Percentiles rank a stretch among this genome's conserved stretches.
Conservation (phyloP, 2,329 filamentous ascomycete species). For the Aspergillus awamori region DNA sequence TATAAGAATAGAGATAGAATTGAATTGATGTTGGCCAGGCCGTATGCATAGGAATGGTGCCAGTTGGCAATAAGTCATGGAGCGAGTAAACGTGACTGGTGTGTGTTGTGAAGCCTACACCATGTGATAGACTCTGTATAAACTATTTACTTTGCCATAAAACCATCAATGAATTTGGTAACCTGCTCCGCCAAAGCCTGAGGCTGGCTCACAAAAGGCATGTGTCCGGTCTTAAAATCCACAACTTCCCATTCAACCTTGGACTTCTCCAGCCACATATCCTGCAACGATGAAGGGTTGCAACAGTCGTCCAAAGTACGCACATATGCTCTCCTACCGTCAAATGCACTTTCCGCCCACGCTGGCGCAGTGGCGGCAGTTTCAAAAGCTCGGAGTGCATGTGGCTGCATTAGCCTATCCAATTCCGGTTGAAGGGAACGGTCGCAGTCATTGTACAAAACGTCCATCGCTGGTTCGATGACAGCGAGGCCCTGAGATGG, state of each 20-base stretch:
- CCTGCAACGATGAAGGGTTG: constrained; percentile 10
- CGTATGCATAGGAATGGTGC: background rate
- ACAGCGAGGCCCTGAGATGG: constrained; percentile 6
- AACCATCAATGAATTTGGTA: constrained; percentile 2
- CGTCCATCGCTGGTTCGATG: constrained; percentile 11
- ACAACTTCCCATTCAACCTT: constrained; percentile 13
- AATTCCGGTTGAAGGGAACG: constrained; percentile 6
- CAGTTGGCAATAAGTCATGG: background rate
- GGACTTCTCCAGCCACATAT: constrained; percentile 13
- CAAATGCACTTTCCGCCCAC: constrained; percentile 14
- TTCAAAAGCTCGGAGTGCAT: constrained; percentile 13
- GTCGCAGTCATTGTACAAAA: constrained; percentile 14
- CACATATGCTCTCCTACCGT: constrained; percentile 13
- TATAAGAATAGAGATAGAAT: too few species aligned
- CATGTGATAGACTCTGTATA: background rate
- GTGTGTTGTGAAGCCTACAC: background rate
- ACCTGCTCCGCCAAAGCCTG: constrained; percentile 9
- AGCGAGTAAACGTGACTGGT: background rate
- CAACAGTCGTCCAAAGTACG: constrained; percentile 9
- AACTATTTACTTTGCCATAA: constrained; percentile 2
- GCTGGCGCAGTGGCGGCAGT: constrained; percentile 7
- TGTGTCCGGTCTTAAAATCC: constrained; percentile 13
- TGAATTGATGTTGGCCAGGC: background rate
- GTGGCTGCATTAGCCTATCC: constrained; percentile 6
- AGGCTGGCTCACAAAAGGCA: constrained; percentile 12